Base-by-base conservation (phyloP, 345 rosid genomes). In the Citrus australasica region DNA sequence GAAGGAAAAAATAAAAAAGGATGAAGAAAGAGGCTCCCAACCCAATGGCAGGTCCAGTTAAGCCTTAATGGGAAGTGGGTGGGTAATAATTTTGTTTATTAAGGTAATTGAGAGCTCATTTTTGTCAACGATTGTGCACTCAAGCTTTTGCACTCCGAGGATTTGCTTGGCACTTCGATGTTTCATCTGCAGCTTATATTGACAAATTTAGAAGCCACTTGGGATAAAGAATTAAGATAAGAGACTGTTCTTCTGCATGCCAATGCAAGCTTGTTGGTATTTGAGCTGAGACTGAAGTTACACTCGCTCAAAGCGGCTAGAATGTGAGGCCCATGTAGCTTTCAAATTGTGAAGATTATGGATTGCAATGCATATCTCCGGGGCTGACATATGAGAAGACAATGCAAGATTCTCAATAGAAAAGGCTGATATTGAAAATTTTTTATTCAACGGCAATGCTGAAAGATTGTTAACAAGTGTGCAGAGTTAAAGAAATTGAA, bases 21-120 rank as follows among this genome's bases (percentile, higher is more conserved):
- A 81, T 3, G 56, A 53, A 51, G 71, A 61, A 81, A 71, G 80
- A 62, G 83, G 86, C 85, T 87, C 86, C 81, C 53, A 74, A 62
- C 37, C 86, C 88, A 27, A 86, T 77, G 83, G 46, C 72, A 64
- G 74, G 56, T 70, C 80, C 55, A 74, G 28, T 73, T 77, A 32
- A 28, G 19, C 35, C 28, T 0, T n/a, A 48, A 37, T 22, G 56
- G 62, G 38, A 32, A 22, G 33, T 70, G 71, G 67, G 68, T 60
- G 11, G 17, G 58, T 37, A 67, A 66, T 61, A 60, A 76, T 74
- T 76, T 76, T 64, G 32, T 24, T 48, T 53, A 53, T 68, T 69
- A 55, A 77, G 75, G 35, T 64, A 40, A 67, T 68, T 42, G 40
- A 38, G 40, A 56, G 5, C 53, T 32, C 73, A 21, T 46, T 35